Evolutionary conservation across 2,329 filamentous ascomycete species (phyloP).

Genomic region (Diaporthe humulicola): DNA sequence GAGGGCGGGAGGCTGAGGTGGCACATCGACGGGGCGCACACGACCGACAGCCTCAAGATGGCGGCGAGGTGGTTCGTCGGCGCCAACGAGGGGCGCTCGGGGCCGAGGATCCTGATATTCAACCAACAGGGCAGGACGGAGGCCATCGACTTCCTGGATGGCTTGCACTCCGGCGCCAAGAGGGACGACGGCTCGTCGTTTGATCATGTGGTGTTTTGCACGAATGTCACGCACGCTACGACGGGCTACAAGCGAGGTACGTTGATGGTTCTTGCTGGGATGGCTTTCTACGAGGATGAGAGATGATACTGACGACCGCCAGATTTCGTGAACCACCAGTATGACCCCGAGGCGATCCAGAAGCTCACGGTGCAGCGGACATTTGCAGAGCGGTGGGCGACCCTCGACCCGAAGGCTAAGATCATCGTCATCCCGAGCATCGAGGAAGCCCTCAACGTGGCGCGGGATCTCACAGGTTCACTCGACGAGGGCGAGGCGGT

Average conservation of each 20-base stretch:
- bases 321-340: constrained; percentile 70
- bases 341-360: constrained; percentile 64
- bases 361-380: constrained; percentile 65
- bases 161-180: constrained; percentile 55
- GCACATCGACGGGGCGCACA: constrained; percentile 96
- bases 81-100: constrained; percentile 50
- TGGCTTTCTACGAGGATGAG: background rate
- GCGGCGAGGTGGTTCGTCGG: constrained; percentile 85
- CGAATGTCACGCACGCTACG: constrained; percentile 58
- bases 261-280: background rate
- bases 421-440: constrained; percentile 65
- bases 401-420: constrained; percentile 60
- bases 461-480: constrained; percentile 51
- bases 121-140: constrained; percentile 80
- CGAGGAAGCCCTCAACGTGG: constrained; percentile 66
- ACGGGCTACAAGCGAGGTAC: constrained; percentile 63
- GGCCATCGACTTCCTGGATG: constrained; percentile 66
- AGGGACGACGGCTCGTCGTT: constrained; percentile 61
- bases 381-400: constrained; percentile 65
- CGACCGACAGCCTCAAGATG: constrained; percentile 86
- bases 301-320: constrained; percentile 39
- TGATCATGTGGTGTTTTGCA: constrained; percentile 67
- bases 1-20: constrained; percentile 73
- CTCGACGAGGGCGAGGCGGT: constrained; percentile 49
- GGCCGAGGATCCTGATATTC: constrained; percentile 78